Evolutionary conservation across 306 rosid species (phyloP), one percentile per base, ranked within the genome.

Genomic region (Carpinus fangiana): DNA sequence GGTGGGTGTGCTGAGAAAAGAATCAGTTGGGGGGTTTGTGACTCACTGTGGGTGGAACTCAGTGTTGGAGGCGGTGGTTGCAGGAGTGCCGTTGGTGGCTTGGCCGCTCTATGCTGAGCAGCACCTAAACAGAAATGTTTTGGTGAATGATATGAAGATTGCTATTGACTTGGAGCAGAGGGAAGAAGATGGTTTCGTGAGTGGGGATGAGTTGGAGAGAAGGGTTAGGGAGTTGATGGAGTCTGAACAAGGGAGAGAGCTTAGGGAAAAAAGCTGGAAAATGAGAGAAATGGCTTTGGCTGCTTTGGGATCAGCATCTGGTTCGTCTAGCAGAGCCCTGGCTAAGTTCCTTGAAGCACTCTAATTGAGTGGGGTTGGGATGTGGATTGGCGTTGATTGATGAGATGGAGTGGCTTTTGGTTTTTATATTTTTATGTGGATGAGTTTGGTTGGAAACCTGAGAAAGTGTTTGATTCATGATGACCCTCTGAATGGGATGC

Each of bases 41-140:
- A 84, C 85, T 4, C 88, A 84, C 41, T 84, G 88, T 4, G 88
- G 88, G 18, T 84, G 82, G 82, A 84, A 84, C 70, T 84, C 88
- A 11, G 80, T 79, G 65, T 75, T 82, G 12, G 88, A 85, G 38
- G 78, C 86, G 1, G 88, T 79, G 41, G 56, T 72, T 7, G 72
- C 79, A 4, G 82, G 88, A 10, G 86, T 82, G 31, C 77, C 88
- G 1, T 72, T 85, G 76, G 48, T 82, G 12, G 86, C 86, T 8
- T 85, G 88, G 88, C 88, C 86, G 23, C 84, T 85, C 12, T 72
- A 78, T 47, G 76, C 88, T 0, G 88, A 86, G 80, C 89, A 86
- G 76, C 78, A 80, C 41, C 1, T 86, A 64, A 86, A 86, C 52
- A 77, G 84, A 51, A 64, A 55, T 28, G 73, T 64, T n/a, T 4